These are phyloP conservation scores for Strobilomyces echinocephalus DNA, from an alignment of 768 basidiomycete species.

Conservation along the genomic window DNA sequence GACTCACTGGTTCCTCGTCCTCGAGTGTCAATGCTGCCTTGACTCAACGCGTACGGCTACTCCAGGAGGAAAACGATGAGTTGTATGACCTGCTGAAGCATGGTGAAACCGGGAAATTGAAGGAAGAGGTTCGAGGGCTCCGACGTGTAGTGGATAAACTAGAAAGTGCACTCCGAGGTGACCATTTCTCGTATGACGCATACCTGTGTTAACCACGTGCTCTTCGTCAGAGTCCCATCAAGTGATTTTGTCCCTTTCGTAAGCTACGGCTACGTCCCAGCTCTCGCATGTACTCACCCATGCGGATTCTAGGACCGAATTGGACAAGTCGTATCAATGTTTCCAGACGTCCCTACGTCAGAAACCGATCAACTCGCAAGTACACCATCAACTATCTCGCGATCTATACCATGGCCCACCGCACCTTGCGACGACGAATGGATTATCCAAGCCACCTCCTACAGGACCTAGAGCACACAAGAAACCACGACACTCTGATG, in stretches of 20 bases:
- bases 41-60: slow-evolving; percentile 61
- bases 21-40: slow-evolving; percentile 65
- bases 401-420: slow-evolving; percentile 37
- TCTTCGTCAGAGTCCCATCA: slow-evolving; percentile 64
- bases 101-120: slow-evolving; percentile 74
- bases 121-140: slow-evolving; percentile 74
- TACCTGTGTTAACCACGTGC: slow-evolving; percentile 4
- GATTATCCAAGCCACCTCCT: slow-evolving; percentile 52
- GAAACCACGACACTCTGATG: slow-evolving; percentile 67
- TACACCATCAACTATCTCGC: slow-evolving; percentile 38
- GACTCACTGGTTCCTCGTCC: slow-evolving; percentile 30
- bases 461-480: slow-evolving; percentile 81
- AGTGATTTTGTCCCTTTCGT: slow-evolving; percentile 69
- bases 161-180: slow-evolving; percentile 75
- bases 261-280: slow-evolving; percentile 30
- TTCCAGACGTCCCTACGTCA: slow-evolving; percentile 45
- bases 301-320: slow-evolving; percentile 52
- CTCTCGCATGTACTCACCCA: slow-evolving; percentile 12
- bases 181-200: slow-evolving; percentile 6
- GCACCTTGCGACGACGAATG: slow-evolving; percentile 32
- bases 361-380: slow-evolving; percentile 28
- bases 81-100: slow-evolving; percentile 69
- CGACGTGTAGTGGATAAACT: slow-evolving; percentile 63
- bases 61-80: slow-evolving; percentile 88
- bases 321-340: slow-evolving; percentile 72